Conservation (phyloP, 495 filamentous ascomycete species). For the Tirmania nivea region DNA sequence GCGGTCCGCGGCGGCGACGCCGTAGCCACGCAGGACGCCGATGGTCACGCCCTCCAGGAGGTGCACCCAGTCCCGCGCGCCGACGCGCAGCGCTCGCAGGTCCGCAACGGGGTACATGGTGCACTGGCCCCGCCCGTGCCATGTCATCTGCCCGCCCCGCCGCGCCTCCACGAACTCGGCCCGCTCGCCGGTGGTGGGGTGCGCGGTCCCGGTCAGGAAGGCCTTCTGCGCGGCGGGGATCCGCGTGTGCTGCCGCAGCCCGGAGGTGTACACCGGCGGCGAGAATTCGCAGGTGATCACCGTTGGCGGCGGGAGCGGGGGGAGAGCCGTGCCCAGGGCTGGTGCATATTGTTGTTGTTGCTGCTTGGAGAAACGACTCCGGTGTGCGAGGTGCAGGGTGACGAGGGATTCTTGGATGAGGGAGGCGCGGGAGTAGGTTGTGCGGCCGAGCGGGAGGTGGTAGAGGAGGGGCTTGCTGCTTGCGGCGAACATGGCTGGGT, state of each 20-base stretch:
- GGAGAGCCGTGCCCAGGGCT: slow-evolving; percentile 9
- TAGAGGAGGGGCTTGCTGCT: not conserved
- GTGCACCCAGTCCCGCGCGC: not conserved
- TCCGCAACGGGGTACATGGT: slow-evolving; percentile 26
- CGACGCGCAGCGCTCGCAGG: not conserved
- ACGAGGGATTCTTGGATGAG: not conserved
- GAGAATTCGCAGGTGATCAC: slow-evolving; percentile 42
- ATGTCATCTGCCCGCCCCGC: slow-evolving; percentile 42
- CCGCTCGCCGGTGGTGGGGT: slow-evolving; percentile 65
- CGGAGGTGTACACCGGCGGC: slow-evolving; percentile 87
- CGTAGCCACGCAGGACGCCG: slow-evolving; percentile 17
- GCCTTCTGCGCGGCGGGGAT: slow-evolving; percentile 49
- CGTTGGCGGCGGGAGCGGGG: not conserved
- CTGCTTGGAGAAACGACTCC: not conserved
- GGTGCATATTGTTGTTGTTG: no score
- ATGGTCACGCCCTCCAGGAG: not conserved
- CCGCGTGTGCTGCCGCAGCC: slow-evolving; percentile 45
- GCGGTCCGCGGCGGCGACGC: slow-evolving; percentile 22
- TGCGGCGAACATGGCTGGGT: not conserved
- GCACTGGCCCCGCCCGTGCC: slow-evolving; percentile 53
- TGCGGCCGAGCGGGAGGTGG: slow-evolving; percentile 2
- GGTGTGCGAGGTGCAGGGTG: not conserved
- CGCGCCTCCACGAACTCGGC: slow-evolving; percentile 63
- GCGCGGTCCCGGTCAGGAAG: slow-evolving; percentile 55
- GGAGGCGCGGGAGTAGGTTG: not conserved